Evolutionary conservation across 495 filamentous ascomycete genomes (phyloP), one percentile per base, ranked within the genome.

Genomic region (Daldinia vernicosa): DNA sequence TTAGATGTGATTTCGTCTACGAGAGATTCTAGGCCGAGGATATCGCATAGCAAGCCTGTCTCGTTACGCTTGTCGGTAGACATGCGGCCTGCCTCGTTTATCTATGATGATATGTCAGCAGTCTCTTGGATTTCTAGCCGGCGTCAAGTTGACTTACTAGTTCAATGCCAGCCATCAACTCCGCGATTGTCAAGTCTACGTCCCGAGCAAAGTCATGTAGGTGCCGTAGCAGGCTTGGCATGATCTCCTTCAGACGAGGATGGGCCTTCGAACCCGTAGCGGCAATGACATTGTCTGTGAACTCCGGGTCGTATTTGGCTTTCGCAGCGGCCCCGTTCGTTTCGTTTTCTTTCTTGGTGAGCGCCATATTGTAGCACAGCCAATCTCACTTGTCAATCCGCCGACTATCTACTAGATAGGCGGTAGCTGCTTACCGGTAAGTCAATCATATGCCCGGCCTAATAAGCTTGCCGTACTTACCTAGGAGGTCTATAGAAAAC

Each of bases 1-100:
- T 86, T 91, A 74, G 89, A 89, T 39, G 90, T 93, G 72, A 94
- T 93, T 75, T 93, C 90, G 77, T 93, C 92, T 47, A 91, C 89
- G 11, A 94, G 75, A 80, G 89, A 87, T 78, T 93, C 91, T 14
- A 94, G 79, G 28, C 91, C 91, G 24, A 93, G 81, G 60, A 94
- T 83, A 73, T 94, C 91, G 75, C 85, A 89, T 15, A 94, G 78
- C 14, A 92, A 82, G 69, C 90, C 89, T 28, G 88, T 88, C 80
- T 94, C 91, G 68, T 94, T 92, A 43, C 91, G 89, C 63, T 84
- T 86, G 59, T 90, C 86, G 68, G 87, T 81, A 64, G 89, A 92
- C 87, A 91, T 91, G 69, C 83, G 84, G 30, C 91, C 91, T n/a
- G 87, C 86, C 77, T 86, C 87, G 80, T 93, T 94, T 76, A 93